Evolutionary conservation across 371 early-diverging fungal genomes (phyloP), one percentile per base, ranked within the genome.

Genomic region (Parasitella parasitica): DNA sequence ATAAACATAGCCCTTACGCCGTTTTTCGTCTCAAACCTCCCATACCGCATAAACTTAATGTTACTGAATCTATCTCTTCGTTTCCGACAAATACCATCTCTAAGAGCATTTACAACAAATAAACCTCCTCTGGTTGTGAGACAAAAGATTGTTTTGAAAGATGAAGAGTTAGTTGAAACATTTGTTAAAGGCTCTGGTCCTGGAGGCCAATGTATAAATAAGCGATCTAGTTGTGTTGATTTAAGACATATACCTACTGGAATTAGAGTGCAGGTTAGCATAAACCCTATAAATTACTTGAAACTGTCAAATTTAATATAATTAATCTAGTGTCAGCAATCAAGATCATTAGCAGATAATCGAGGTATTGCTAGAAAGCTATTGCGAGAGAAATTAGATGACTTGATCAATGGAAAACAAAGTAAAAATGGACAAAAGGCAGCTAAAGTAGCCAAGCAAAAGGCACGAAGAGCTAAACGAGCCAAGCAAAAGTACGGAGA

Each of bases 171-270:
- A 15, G 84, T 89, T 20, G 97, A 96, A 68, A 86, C 83, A 24
- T 96, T 95, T 71, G 84, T 94, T 26, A 93, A 91, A 41, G 97
- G 97, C 1, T 87, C 89, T 39, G 97, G 96, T 6, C 91, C 92
- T 57, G 97, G 97, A 32, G 97, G 97, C 0, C 97, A 97, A 69
- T 93, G 92, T 64, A 89, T 97, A 59, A 97, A 97, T 81, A 97
- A 95, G 70, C 87, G 89, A 5, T 86, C 86, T 56, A 89, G 80
- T 54, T 90, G 94, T 51, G 96, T 95, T 3, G 91, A 94, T 63
- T 76, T 97, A 13, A 75, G 77, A 38, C 96, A 96, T 76, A 83
- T 79, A 30, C 95, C 96, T 15, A 94, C 97, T 0, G 91, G 91
- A 8, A 85, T 92, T 28, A 68, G 79, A 11, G 88, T 90, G 3